phyloP scores from a whole-genome alignment of 768 basidiomycete genomes.

The Sistotremastrum niveocremeum region DNA sequence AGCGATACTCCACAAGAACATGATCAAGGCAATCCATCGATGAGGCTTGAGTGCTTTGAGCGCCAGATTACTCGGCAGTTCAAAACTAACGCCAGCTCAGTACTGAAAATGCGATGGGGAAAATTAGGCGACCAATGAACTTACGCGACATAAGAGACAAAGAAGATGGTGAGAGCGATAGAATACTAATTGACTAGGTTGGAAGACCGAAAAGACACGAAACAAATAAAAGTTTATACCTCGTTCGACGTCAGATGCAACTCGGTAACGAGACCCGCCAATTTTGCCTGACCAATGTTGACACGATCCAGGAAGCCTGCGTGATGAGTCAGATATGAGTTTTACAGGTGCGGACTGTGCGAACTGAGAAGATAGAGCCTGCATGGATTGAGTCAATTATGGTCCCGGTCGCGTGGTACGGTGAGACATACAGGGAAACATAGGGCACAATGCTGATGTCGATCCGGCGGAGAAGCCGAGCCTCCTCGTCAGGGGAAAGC shows the following conservation, averaged over 20 bases:
- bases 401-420: neutral
- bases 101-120: neutral
- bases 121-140: slow-evolving; percentile 8
- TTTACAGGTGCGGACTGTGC: neutral
- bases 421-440: slow-evolving; percentile 2
- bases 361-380: neutral
- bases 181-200: neutral
- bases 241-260: slow-evolving; percentile 7
- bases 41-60: slow-evolving; percentile 9
- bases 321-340: neutral
- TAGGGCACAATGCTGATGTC: slow-evolving; percentile 8
- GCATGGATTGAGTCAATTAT: slow-evolving; percentile 1
- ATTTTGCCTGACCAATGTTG: slow-evolving; percentile 12
- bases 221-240: neutral
- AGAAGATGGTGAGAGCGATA: slow-evolving; percentile 13
- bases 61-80: slow-evolving; percentile 8
- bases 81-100: neutral
- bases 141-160: slow-evolving; percentile 17
- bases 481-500: slow-evolving; percentile 7
- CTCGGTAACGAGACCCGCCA: slow-evolving; percentile 10
- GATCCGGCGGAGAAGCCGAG: slow-evolving; percentile 8
- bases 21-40: slow-evolving; percentile 9
- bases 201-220: slow-evolving; percentile 1
- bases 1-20: slow-evolving; percentile 10
- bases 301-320: slow-evolving; percentile 12